Base-by-base conservation (phyloP, 108 stramenopile genomes). In the Nitzschia sp. region DNA sequence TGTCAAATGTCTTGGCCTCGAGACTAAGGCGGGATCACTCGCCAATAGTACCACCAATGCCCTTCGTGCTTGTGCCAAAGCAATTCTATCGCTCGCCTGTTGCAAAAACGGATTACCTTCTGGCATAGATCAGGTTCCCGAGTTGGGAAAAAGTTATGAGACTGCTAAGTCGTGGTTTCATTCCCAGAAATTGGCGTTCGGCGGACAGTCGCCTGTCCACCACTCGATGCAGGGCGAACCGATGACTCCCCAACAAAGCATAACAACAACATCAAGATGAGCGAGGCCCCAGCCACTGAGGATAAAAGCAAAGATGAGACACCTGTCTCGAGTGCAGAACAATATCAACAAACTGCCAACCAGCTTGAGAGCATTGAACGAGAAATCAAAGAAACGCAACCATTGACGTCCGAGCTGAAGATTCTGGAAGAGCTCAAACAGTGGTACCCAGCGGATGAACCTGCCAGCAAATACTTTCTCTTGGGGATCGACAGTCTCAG, bases 311-410 rank as follows among this genome's bases (percentile, higher is more conserved):
- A 26, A 1, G 21, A 24, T 15, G 15, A 56, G 55, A 24, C 26
- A 24, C 22, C 15, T 22, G 29, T 48, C 46, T 17, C 46, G 6
- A 48, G 14, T 29, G 63, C 53, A 15, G 71, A 79, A 34, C 59
- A 73, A 67, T 59, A 76, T 53, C 71, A 64, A 37, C 72, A 80
- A 46, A 83, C 83, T 9, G 72, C 77, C 41, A 78, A 80, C n/a
- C 90, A 88, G 53, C 57, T 91, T 43, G 73, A 79, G n/a, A 75
- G 73, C 11, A 91, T 91, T 55, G 82, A 84, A 66, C 22, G 67
- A 10, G 84, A 88, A 69, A 83, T 88, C 67, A 75, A 81, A 65
- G 72, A 76, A 12, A 78, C 51, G 7, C 88, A 89, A 67, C 84
- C 83, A 25, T 60, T 91, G 19, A 88, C 90, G 7, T 88, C 90